Base-by-base conservation (phyloP, 2,329 filamentous ascomycete genomes). In the Pestalotiopsis sp. region DNA sequence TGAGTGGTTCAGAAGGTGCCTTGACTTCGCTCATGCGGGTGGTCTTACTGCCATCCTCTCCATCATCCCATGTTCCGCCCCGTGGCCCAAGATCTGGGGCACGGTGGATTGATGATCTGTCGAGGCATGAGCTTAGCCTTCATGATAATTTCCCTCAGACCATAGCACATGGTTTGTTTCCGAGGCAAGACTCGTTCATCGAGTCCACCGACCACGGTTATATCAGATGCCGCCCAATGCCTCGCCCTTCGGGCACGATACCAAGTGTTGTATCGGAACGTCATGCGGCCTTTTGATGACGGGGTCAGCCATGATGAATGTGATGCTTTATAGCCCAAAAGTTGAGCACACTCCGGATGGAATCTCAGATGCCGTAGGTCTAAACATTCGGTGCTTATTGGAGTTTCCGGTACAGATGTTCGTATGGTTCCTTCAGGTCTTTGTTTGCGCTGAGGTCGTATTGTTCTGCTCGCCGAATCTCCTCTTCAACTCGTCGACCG, bases 401-500 rank as follows among this genome's bases (percentile, higher is more conserved):
- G 45, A n/a, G 14, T 52, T 52, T 11, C 45, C 6, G 23, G 14
- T 20, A 20, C 17, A n/a, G 14, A n/a, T 36, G 7, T 63, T 36
- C 25, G 17, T 31, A 1, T 36, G 17, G 7, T 52, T 12, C 23
- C 3, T 38, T 65, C 67, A 65, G 20, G 52, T 65, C 38, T 39
- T 49, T 57, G 14, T 20, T 23, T 59, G 36, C 9, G 39, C 25
- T n/a, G 72, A 60, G 49, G 52, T 45, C 20, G 61, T 76, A 70
- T 83, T 85, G 2, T 82, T 82, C 75, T 88, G 87, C 36, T 83
- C 73, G 41, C 82, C 86, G 27, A 80, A 80, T 57, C 81, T 82
- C 38, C 76, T 80, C 71, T 82, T 87, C 62, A 93, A 77, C 71
- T 89, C 87, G 20, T 86, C 84, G 41, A 93, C 78, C 13, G 86